Base-by-base conservation (phyloP, 108 stramenopile genomes). In the Skeletonema potamos region DNA sequence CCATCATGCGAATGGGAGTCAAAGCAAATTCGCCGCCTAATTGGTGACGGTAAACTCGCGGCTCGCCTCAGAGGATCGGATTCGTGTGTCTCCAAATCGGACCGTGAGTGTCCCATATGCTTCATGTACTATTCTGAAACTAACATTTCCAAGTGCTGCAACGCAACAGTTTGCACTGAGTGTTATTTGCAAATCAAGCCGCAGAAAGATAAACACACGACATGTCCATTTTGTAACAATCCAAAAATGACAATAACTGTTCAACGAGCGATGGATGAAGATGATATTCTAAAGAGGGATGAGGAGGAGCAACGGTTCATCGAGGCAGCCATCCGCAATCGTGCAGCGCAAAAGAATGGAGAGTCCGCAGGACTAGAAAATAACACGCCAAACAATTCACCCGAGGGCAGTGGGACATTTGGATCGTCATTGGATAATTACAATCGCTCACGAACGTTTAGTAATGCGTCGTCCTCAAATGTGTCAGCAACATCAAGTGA, bases 41-140 rank as follows among this genome's bases (percentile, higher is more conserved):
- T 93, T 46, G 85, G 70, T 2, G 87, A 91, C 59, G 92, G 90
- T 7, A 82, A 84, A 54, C 70, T 89, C 17, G 90, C 92, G 4
- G 76, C 90, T 7, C 85, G 92, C 6, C 71, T 82, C 48, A 79
- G 76, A 56, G 92, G 92, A 37, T 24, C 64, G 10, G 92, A 93
- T 58, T 59, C 62, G 27, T 71, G 84, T 4, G n/a, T 46, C 27
- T 29, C 75, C 27, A 72, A 73, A 33, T 57, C 72, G n/a, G 79
- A 86, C 55, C 71, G 77, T 13, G 94, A 95, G 79, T 95, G 94
- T 80, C 94, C 92, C 59, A 95, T 95, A 70, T 95, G 94, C 67
- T 95, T 95, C 82, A 69, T 92, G 77, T 77, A 85, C 64, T 95
- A 87, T 71, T 48, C 57, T 10, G 71, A 81, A 65, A 66, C 82